Base-by-base conservation (phyloP, 345 rosid species). In the Acer negundo region DNA sequence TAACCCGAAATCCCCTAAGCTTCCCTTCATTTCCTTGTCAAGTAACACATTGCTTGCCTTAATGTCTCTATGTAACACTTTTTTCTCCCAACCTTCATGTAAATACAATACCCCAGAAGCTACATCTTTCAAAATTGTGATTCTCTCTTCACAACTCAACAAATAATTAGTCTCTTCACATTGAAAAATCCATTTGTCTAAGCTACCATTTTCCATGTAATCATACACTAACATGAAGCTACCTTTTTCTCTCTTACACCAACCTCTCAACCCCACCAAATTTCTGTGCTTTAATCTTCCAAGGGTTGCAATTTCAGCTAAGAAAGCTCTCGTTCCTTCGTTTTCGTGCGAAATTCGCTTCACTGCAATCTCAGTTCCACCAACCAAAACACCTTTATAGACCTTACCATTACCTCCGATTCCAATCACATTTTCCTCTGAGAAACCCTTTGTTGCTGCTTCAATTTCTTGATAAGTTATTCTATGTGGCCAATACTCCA, bases 401-500 rank as follows among this genome's bases (percentile, higher is more conserved):
- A 95, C 97, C 83, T 87, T 94, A 44, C 95, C 97, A 22, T 93
- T 95, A 47, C 94, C 91, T 65, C 97, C 94, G 20, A 87, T 23
- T 10, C 98, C 97, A 42, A 91, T 88, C 62, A 90, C 87, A 62
- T 86, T 89, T 80, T 89, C 87, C 46, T 93, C 98, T 0, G 81
- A 72, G n/a, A 95, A 90, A 3, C 89, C 87, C 1, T 81, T 83
- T 22, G 95, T 90, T 3, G 92, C 90, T 0, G 88, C 81, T 26
- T 88, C 90, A 5, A 91, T 89, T 79, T 94, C 90, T 68, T 85
- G 87, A 46, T 86, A 89, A 1, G 85, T 42, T 7, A 91, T 84
- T 77, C 91, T 22, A 26, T 94, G 94, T 0, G 98, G 97, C 97
- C 98, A 93, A 73, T 93, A 94, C 82, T 94, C 97, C 85, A 88